phyloP scores from a whole-genome alignment of 345 rosid species.

The Hevea brasiliensis region DNA sequence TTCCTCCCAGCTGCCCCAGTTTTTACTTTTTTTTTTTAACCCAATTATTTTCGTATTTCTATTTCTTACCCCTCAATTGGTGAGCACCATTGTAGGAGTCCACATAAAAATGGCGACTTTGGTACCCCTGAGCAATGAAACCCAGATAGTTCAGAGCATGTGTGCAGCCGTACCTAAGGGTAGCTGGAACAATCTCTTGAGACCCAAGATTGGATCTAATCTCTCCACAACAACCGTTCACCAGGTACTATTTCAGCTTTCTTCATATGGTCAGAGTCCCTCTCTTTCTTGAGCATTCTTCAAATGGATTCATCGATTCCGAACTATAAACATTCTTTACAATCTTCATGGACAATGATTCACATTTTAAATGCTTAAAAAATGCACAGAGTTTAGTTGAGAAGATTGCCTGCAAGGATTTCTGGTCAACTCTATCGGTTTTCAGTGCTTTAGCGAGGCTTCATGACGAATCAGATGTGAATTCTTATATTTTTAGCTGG shows the following conservation, averaged over 20 bases:
- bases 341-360: conserved; percentile 82
- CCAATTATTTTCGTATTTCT: background rate
- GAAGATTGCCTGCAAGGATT: conserved; percentile 65
- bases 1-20: no score
- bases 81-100: background rate
- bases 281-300: conserved; percentile 60
- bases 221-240: conserved; percentile 45
- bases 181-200: conserved; percentile 54
- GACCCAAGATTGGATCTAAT: conserved; percentile 34
- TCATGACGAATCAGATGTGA: conserved; percentile 59
- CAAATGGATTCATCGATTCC: conserved; percentile 48
- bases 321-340: conserved; percentile 53
- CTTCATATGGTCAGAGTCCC: conserved; percentile 34
- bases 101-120: conserved; percentile 16
- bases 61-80: background rate
- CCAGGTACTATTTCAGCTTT: conserved; percentile 56
- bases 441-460: conserved; percentile 52
- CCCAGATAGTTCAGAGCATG: conserved; percentile 47
- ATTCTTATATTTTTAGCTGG: conserved; percentile 86
- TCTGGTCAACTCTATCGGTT: conserved; percentile 67
- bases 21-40: background rate
- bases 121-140: conserved; percentile 17
- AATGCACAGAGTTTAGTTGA: conserved; percentile 79
- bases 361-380: conserved; percentile 64
- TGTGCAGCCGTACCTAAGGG: conserved; percentile 59